Evolutionary conservation across 2,329 filamentous ascomycete species (phyloP).

Genomic region (Capronia americana): DNA sequence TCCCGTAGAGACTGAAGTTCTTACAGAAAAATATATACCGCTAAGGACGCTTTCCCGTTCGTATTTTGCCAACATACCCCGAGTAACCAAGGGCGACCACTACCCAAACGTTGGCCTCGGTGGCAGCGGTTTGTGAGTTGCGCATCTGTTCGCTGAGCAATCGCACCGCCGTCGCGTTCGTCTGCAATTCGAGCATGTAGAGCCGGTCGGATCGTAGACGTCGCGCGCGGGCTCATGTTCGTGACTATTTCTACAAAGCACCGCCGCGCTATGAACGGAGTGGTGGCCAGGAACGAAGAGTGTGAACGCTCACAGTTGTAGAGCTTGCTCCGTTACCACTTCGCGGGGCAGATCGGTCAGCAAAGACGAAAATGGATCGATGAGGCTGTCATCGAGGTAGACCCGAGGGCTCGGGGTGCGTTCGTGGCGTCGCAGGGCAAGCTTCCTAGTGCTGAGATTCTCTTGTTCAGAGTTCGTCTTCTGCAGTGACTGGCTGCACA

Average conservation of each 20-base stretch:
- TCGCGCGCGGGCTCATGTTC: background rate
- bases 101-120: conserved; percentile 4
- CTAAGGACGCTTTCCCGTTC: background rate
- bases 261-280: background rate
- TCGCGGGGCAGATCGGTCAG: background rate
- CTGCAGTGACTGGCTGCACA: background rate
- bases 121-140: background rate
- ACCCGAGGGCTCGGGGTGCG: conserved; percentile 5
- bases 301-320: background rate
- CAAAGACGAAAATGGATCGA: background rate
- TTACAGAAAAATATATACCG: conserved; percentile 8
- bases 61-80: background rate
- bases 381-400: conserved; percentile 6
- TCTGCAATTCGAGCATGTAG: conserved; percentile 2
- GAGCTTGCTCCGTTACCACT: background rate
- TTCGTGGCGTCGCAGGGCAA: background rate
- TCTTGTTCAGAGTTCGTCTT: background rate
- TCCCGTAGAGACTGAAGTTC: conserved; percentile 9
- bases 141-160: conserved; percentile 6
- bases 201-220: background rate
- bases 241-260: background rate
- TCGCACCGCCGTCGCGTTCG: background rate
- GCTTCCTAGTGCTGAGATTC: background rate
- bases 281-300: background rate
- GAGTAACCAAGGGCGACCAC: conserved; percentile 1